Evolutionary conservation across 306 rosid genomes (phyloP).

Genomic region (Inga laurina): DNA sequence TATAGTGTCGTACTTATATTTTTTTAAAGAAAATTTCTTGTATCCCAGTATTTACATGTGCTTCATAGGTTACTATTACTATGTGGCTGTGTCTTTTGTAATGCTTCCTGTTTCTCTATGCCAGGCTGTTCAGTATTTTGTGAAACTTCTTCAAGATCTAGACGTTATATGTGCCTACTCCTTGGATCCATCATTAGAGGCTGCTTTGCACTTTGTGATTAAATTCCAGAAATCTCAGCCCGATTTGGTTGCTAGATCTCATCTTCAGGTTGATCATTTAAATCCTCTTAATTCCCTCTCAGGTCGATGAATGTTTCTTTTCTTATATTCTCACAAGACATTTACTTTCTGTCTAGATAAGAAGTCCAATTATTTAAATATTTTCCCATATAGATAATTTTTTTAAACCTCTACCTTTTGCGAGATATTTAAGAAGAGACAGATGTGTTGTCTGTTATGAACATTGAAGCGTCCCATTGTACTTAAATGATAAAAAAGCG

Average conservation of each 20-base stretch:
- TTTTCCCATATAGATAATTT: slow-evolving; percentile 1
- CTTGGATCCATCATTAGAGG: slow-evolving; percentile 72
- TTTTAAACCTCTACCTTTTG: slow-evolving; percentile 10
- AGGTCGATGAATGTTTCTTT: slow-evolving; percentile 6
- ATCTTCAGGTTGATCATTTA: slow-evolving; percentile 75
- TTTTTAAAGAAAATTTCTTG: neutral
- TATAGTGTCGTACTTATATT: neutral
- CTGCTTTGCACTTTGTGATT: slow-evolving; percentile 80
- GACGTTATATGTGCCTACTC: slow-evolving; percentile 71
- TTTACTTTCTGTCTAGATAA: slow-evolving; percentile 9
- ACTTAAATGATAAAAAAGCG: slow-evolving; percentile 9
- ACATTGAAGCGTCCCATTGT: neutral
- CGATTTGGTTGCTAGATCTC: slow-evolving; percentile 94
- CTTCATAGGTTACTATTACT: slow-evolving; percentile 7
- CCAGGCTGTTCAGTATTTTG: slow-evolving; percentile 88
- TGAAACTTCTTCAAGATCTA: slow-evolving; percentile 81
- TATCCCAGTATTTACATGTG: neutral
- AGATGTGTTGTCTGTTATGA: slow-evolving; percentile 12
- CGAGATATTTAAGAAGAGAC: slow-evolving; percentile 13
- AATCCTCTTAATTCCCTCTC: slow-evolving; percentile 16
- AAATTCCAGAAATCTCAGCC: slow-evolving; percentile 87
- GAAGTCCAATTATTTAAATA: slow-evolving; percentile 15
- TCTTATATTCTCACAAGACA: neutral
- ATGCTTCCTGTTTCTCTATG: slow-evolving; percentile 37
- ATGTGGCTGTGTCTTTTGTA: slow-evolving; percentile 10